These are phyloP conservation scores for Cutaneotrichosporon sp. DNA, from an alignment of 1,284 basidiomycete species.

Conservation along the genomic window DNA sequence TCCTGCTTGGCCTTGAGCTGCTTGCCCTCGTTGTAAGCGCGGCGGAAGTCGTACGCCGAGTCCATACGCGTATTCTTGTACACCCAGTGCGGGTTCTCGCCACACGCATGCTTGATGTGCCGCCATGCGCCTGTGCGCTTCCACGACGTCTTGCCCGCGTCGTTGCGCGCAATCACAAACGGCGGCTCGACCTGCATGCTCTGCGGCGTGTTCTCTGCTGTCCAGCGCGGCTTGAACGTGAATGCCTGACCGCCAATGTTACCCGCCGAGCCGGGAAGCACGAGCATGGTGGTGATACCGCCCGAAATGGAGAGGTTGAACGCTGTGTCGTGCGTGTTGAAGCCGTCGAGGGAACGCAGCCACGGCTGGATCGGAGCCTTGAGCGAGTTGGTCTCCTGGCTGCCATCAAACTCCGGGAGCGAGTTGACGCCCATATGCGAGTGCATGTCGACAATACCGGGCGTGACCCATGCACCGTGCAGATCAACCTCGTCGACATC, in stretches of 20 bases:
- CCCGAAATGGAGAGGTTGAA: slow-evolving; percentile 51
- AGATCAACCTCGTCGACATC: slow-evolving; percentile 44
- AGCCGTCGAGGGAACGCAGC: slow-evolving; percentile 52
- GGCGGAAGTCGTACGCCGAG: slow-evolving; percentile 56
- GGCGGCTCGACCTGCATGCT: slow-evolving; percentile 49
- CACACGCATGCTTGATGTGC: slow-evolving; percentile 50
- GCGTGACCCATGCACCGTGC: slow-evolving; percentile 51
- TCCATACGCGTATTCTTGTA: slow-evolving; percentile 55
- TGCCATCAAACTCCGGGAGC: slow-evolving; percentile 56
- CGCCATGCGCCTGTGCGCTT: slow-evolving; percentile 39
- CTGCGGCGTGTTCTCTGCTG: slow-evolving; percentile 46
- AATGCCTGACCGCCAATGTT: slow-evolving; percentile 51
- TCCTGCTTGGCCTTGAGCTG: slow-evolving; percentile 67
- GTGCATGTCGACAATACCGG: slow-evolving; percentile 66
- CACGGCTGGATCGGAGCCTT: slow-evolving; percentile 49
- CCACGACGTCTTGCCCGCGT: slow-evolving; percentile 28
- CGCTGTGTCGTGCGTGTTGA: slow-evolving; percentile 53
- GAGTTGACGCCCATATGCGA: slow-evolving; percentile 68
- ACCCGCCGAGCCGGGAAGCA: slow-evolving; percentile 49
- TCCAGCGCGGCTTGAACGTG: slow-evolving; percentile 52
- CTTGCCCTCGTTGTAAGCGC: slow-evolving; percentile 65
- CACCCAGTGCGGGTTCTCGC: slow-evolving; percentile 52
- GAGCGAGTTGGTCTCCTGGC: slow-evolving; percentile 46
- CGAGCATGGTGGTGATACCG: slow-evolving; percentile 52
- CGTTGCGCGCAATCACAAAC: slow-evolving; percentile 31